phyloP scores from a whole-genome alignment of 2,329 filamentous ascomycete species.

The Fusarium sp. region DNA sequence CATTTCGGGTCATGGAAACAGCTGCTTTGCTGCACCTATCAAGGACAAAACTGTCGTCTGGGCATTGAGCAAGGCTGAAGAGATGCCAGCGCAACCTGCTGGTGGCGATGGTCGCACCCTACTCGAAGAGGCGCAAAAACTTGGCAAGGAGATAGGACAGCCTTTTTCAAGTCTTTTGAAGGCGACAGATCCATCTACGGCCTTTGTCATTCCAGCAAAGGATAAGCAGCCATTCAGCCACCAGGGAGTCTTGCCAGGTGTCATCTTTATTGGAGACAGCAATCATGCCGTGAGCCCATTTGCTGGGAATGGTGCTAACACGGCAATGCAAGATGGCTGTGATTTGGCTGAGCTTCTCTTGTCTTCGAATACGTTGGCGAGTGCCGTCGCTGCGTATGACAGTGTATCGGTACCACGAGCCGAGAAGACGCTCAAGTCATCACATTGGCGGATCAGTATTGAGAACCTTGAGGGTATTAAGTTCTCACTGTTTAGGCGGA shows the following conservation, averaged over 20 bases:
- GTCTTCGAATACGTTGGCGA: not conserved
- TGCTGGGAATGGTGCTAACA: not conserved
- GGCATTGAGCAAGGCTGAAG: not conserved
- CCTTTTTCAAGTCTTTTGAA: not conserved
- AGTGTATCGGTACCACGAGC: not conserved
- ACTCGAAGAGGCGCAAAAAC: not conserved
- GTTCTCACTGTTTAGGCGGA: not conserved
- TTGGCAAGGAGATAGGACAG: not conserved
- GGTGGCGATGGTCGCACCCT: not conserved
- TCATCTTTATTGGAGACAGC: not conserved
- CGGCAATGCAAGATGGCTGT: not conserved
- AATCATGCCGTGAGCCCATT: not conserved
- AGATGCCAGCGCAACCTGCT: not conserved
- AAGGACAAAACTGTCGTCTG: not conserved
- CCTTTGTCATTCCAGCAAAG: not conserved
- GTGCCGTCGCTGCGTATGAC: not conserved
- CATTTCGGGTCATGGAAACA: not conserved
- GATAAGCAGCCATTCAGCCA: not conserved
- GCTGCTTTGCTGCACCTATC: not conserved
- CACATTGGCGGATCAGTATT: not conserved
- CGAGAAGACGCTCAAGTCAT: not conserved
- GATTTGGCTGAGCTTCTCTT: not conserved
- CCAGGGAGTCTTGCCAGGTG: not conserved
- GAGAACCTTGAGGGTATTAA: not conserved
- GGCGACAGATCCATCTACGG: not conserved